phyloP scores from a whole-genome alignment of 345 rosid genomes.

The Combretum micranthum region DNA sequence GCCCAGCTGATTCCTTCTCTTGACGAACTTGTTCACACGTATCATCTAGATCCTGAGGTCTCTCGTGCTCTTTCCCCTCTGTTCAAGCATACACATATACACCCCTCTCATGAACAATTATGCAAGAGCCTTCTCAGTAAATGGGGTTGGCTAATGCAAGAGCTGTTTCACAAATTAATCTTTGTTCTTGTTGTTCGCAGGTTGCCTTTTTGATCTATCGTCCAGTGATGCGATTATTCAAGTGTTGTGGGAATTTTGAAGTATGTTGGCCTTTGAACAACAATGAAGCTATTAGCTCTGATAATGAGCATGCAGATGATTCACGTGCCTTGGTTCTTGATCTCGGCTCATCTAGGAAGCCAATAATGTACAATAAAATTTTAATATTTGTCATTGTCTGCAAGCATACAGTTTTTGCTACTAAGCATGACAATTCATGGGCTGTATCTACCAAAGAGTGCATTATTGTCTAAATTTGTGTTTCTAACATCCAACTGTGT shows the following conservation, averaged over 20 bases:
- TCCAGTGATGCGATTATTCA: constrained; percentile 94
- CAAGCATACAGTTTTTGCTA: no score
- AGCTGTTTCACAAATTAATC: not conserved
- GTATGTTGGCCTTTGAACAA: constrained; percentile 85
- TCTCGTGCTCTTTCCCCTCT: constrained; percentile 17
- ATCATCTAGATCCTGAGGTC: constrained; percentile 99
- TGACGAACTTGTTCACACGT: constrained; percentile 72
- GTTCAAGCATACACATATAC: constrained; percentile 3
- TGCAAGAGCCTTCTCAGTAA: not conserved
- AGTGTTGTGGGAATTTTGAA: constrained; percentile 56
- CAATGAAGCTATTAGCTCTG: constrained; percentile 30
- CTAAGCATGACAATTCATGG: no score
- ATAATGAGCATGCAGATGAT: constrained; percentile 36
- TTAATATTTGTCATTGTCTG: no score
- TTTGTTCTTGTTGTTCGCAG: constrained; percentile 22
- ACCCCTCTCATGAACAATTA: no score
- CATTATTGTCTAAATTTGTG: no score
- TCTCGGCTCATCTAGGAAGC: constrained; percentile 49
- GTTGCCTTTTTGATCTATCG: constrained; percentile 95
- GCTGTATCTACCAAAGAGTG: no score
- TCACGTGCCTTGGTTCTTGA: constrained; percentile 48
- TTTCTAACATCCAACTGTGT: no score
- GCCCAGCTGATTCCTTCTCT: constrained; percentile 82
- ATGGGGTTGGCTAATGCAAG: not conserved
- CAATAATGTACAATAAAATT: constrained; percentile 37